Evolutionary conservation across 345 rosid species (phyloP), one percentile per base, ranked within the genome.

Genomic region (Clarkia xantiana): DNA sequence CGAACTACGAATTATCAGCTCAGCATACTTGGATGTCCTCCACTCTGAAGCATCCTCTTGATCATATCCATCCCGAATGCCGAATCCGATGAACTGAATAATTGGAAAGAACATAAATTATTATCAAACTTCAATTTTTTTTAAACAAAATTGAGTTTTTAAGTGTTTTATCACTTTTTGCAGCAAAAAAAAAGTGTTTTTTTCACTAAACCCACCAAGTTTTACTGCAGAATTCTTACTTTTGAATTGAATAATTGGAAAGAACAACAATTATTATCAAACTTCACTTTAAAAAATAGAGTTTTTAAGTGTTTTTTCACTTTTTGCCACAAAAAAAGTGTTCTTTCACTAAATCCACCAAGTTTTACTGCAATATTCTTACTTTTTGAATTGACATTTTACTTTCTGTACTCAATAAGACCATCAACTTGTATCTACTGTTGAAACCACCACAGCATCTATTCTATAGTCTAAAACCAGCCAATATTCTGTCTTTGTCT

Each of bases 21-120:
- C 55, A 86, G 85, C 94, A 91, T 81, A 11, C 89, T 79, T 11
- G 98, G 98, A 68, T 84, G 96, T 39, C 96, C 93, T 4, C 96
- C 93, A 9, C 85, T 77, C 61, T 91, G 96, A 18, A 91, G 82
- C 87, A 91, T 86, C 68, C 87, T 79, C 84, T 86, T 91, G 41
- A 84, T 7, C 80, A 86, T 76, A 62, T 86, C 94, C 90, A 86
- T 86, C 58, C 96, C 94, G 64, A 91, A 91, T 6, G 93, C 72
- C 38, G 98, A 91, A 66, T 91, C 98, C 8, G 96, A 84, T 49
- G 96, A 84, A 58, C 98, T 91, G 94, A 58, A 59, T 47, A 42
- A 68, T 57, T 44, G 66, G 58, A 23, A 16, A 36, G 17, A 41
- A 40, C 42, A 16, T 23, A 11, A 9, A 22, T 9, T 29, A 12